Evolutionary conservation across 306 rosid species (phyloP), one percentile per base, ranked within the genome.

Genomic region (Inga laurina): DNA sequence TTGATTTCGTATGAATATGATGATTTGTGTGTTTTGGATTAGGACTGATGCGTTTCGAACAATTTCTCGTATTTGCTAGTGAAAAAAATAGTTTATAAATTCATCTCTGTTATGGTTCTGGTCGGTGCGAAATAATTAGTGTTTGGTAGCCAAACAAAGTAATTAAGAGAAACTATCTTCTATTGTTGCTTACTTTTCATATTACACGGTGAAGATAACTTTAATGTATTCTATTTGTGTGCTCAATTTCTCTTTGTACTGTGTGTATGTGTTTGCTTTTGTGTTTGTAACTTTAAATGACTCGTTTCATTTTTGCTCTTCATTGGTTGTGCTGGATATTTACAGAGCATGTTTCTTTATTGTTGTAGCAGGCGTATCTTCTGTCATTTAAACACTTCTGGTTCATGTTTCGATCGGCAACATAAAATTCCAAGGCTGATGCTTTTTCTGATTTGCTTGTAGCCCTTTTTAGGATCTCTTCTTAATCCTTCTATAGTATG

Each of bases 401-500:
- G 71, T 65, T 65, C 21, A 65, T 5, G 10, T 65, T 30, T 34
- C 4, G 21, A 32, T 65, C 43, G 2, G 43, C n/a, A 16, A 32
- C 43, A 14, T 65, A 32, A 65, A 65, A 30, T 65, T 27, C 41
- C 39, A 30, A 62, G 69, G 69, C 21, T 2, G 69, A 64, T 27
- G 69, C 21, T 27, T 13, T 27, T 27, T 64, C 18, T 4, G 18
- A 27, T 27, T 30, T 65, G 71, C 43, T 65, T 5, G 43, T 32
- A 13, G 43, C 69, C 39, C 69, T 64, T 27, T 62, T 62, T 12
- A 27, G 71, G 78, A 30, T 78, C 12, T 61, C n/a, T 77, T 75
- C 44, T 88, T 14, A 10, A 49, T 49, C 19, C 78, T 61, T 79
- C 8, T 75, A 49, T 83, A 92, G 85, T 41, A 92, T 94, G 98